Conservation (phyloP, 1,139 yeast species). For the Nakaseomyces nivariensis region DNA sequence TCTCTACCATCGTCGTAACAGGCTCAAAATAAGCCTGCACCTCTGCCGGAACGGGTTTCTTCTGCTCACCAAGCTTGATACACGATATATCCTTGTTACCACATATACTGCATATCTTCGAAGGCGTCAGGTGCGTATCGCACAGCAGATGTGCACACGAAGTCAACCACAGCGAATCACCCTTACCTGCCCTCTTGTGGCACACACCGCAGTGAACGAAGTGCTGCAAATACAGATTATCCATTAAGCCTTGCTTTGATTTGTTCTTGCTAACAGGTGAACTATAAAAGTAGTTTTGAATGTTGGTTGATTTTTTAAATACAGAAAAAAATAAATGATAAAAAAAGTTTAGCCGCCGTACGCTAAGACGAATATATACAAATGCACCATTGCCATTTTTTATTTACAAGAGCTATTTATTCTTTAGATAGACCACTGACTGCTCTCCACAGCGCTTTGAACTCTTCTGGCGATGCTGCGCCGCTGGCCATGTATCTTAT, state of each 20-base stretch:
- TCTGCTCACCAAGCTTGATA: slow-evolving; percentile 10
- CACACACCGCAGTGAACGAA: slow-evolving; percentile 20
- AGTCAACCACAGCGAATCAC: slow-evolving; percentile 16
- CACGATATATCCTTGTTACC: slow-evolving; percentile 13
- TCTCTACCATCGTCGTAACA: slow-evolving; percentile 16
- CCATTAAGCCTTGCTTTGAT: too few relatives aligned
- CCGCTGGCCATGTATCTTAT: slow-evolving; percentile 95
- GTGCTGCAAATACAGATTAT: slow-evolving; percentile 12
- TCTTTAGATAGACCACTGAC: slow-evolving; percentile 4
- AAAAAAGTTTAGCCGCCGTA: too few relatives aligned
- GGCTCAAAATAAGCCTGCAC: slow-evolving; percentile 21
- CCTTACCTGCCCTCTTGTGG: slow-evolving; percentile 13
- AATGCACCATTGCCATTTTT: neutral
- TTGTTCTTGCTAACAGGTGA: too few relatives aligned
- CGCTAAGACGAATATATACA: too few relatives aligned
- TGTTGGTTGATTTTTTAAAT: too few relatives aligned
- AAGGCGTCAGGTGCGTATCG: slow-evolving; percentile 11
- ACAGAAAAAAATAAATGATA: too few relatives aligned
- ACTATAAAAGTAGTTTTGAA: too few relatives aligned
- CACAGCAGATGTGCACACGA: slow-evolving; percentile 26
- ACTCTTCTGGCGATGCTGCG: slow-evolving; percentile 35
- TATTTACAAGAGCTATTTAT: neutral
- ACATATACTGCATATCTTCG: slow-evolving; percentile 15
- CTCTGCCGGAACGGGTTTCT: slow-evolving; percentile 14
- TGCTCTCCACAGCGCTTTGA: slow-evolving; percentile 8